Evolutionary conservation across 768 basidiomycete species (phyloP).

Genomic region (Hydnum rufescens): DNA sequence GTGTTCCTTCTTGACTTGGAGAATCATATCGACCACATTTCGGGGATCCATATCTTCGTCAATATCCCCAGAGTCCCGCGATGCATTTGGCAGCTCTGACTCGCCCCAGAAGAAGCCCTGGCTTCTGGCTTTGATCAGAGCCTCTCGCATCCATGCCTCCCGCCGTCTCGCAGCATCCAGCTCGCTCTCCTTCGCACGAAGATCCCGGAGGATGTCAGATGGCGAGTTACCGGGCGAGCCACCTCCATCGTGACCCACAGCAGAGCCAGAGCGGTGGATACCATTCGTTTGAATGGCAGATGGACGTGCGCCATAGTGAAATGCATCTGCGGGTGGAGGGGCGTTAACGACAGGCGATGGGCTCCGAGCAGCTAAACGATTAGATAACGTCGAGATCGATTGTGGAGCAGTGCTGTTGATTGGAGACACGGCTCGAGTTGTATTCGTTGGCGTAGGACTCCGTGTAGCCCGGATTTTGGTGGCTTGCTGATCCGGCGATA

Average conservation of each 20-base stretch:
- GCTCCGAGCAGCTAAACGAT: slow-evolving; percentile 31
- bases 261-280: slow-evolving; percentile 15
- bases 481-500: slow-evolving; percentile 4
- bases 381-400: slow-evolving; percentile 17
- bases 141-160: slow-evolving; percentile 72
- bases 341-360: slow-evolving; percentile 36
- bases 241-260: slow-evolving; percentile 45
- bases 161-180: slow-evolving; percentile 55
- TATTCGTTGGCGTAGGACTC: slow-evolving; percentile 8
- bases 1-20: slow-evolving; percentile 75
- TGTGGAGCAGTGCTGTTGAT: slow-evolving; percentile 15
- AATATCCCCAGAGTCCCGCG: slow-evolving; percentile 13
- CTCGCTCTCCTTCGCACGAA: slow-evolving; percentile 68
- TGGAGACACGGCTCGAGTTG: slow-evolving; percentile 44
- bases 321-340: slow-evolving; percentile 39
- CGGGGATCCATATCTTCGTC: slow-evolving; percentile 24
- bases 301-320: slow-evolving; percentile 24
- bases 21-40: slow-evolving; percentile 43
- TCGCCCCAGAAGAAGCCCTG: slow-evolving; percentile 53
- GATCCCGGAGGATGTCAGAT: slow-evolving; percentile 56
- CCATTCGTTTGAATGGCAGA: slow-evolving; percentile 22
- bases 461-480: not conserved
- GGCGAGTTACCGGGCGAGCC: slow-evolving; percentile 20
- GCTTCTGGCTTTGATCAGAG: slow-evolving; percentile 51
- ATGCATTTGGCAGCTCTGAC: slow-evolving; percentile 29